phyloP scores from a whole-genome alignment of 331 rosid species.

The Quercus tomentella region DNA sequence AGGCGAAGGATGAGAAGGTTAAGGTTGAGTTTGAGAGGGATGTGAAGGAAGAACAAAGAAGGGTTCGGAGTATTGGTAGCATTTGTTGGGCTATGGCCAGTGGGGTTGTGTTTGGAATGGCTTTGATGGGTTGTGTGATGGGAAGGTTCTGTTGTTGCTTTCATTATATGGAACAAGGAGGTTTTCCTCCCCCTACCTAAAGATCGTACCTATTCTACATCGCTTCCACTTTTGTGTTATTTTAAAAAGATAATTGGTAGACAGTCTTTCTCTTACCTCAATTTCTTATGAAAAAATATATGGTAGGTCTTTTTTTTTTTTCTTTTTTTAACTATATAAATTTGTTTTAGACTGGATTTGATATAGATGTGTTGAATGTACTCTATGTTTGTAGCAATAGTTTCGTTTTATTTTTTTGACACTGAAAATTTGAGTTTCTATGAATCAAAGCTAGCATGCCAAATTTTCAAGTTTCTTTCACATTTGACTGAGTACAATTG shows the following conservation, averaged over 20 bases:
- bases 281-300: too few species aligned
- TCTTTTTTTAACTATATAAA: background rate
- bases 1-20: background rate
- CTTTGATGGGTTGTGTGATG: slow-evolving; percentile 32
- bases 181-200: slow-evolving; percentile 42
- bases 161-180: slow-evolving; percentile 7
- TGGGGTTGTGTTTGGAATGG: slow-evolving; percentile 52
- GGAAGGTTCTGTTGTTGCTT: slow-evolving; percentile 29
- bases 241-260: background rate
- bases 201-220: background rate
- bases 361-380: background rate
- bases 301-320: background rate
- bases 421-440: too few species aligned
- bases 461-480: too few species aligned
- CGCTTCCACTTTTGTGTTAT: background rate
- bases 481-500: too few species aligned
- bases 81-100: slow-evolving; percentile 35
- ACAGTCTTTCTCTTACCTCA: too few species aligned
- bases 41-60: slow-evolving; percentile 3
- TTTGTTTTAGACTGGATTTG: background rate
- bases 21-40: background rate
- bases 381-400: background rate
- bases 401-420: background rate
- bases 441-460: too few species aligned
- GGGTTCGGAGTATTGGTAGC: background rate